Base-by-base conservation (phyloP, 1,284 basidiomycete species). In the Marasmius oreades region DNA sequence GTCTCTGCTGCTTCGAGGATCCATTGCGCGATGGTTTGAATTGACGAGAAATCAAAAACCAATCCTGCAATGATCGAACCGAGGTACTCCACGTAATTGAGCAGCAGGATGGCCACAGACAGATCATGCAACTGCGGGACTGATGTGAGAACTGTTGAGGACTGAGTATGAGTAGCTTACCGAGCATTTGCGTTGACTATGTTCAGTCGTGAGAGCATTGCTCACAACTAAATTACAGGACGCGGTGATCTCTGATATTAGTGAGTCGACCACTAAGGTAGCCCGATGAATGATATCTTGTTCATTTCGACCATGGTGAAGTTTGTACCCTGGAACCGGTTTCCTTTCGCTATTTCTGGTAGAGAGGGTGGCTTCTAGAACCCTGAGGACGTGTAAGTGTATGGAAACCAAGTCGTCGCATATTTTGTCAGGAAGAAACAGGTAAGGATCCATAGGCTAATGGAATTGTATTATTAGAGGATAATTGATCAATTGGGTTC, bases 1-100 rank as follows among this genome's bases (percentile, higher is more conserved):
- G 66, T 62, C 20, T 72, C 62, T 11, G 84, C 62, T 23, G 67
- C 61, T 34, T 75, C 71, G 18, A 66, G 61, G 31, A 86, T 71
- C 73, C 76, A 74, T 26, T 64, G 69, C 5, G 73, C 69, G 28
- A 75, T 63, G n/a, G 73, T 69, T 53, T 73, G 73, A 26, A 80
- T 63, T 7, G 70, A 71, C 3, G 84, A 85, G 59, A 82, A 79
- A 62, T 85, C 77, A 37, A 82, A 67, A 8, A 61, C 22, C 24
- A 56, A 55, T 26, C 64, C 59, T 28, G 58, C 42, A 22, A 67
- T 63, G 36, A 69, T 63, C 39, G 62, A 64, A 33, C 67, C 67
- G 45, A 83, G 63, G 56, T 71, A 70, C 12, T 64, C 61, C 3
- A 68, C 63, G 52, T 73, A 74, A 22, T 59, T 58, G 7, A 82